Evolutionary conservation across 2,329 filamentous ascomycete genomes (phyloP).

Genomic region (Scorias spongiosa): DNA sequence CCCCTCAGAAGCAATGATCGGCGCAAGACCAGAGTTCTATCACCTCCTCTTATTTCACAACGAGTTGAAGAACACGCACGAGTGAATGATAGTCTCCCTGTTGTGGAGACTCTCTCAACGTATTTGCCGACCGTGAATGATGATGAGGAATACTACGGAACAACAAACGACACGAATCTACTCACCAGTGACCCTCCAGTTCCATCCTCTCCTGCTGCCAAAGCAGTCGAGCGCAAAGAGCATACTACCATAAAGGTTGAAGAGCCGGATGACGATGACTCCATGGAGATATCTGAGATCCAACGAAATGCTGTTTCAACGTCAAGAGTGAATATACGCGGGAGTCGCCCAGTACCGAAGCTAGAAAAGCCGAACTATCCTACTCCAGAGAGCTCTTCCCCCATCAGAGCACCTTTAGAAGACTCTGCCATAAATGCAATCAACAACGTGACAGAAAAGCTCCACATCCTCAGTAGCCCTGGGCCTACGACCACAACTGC

Average conservation of each 20-base stretch:
- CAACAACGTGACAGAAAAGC: slow-evolving; percentile 71
- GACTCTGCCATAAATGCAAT: slow-evolving; percentile 62
- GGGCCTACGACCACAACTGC: slow-evolving; percentile 45
- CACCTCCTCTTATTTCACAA: slow-evolving; percentile 50
- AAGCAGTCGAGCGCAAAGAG: slow-evolving; percentile 22
- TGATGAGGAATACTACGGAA: slow-evolving; percentile 40
- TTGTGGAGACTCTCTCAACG: slow-evolving; percentile 2
- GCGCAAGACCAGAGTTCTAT: slow-evolving; percentile 65
- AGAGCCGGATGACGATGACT: slow-evolving; percentile 58
- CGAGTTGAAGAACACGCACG: slow-evolving; percentile 1
- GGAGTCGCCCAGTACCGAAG: slow-evolving; percentile 63
- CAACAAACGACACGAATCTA: slow-evolving; percentile 50
- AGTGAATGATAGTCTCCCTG: neutral
- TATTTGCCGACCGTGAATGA: slow-evolving; percentile 22
- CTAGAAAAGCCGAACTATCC: slow-evolving; percentile 51
- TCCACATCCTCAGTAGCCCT: slow-evolving; percentile 72
- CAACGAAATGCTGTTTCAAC: slow-evolving; percentile 47
- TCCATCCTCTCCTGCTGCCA: slow-evolving; percentile 61
- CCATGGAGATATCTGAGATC: slow-evolving; percentile 75
- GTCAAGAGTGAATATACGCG: slow-evolving; percentile 70
- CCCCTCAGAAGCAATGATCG: slow-evolving; percentile 59
- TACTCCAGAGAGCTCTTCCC: slow-evolving; percentile 63
- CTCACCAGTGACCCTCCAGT: slow-evolving; percentile 53
- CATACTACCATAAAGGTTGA: slow-evolving; percentile 54
- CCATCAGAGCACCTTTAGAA: slow-evolving; percentile 43